Percentiles rank a stretch among this genome's conserved stretches.
phyloP scores from a whole-genome alignment of 2,329 filamentous ascomycete genomes.

The Fusarium sp. region DNA sequence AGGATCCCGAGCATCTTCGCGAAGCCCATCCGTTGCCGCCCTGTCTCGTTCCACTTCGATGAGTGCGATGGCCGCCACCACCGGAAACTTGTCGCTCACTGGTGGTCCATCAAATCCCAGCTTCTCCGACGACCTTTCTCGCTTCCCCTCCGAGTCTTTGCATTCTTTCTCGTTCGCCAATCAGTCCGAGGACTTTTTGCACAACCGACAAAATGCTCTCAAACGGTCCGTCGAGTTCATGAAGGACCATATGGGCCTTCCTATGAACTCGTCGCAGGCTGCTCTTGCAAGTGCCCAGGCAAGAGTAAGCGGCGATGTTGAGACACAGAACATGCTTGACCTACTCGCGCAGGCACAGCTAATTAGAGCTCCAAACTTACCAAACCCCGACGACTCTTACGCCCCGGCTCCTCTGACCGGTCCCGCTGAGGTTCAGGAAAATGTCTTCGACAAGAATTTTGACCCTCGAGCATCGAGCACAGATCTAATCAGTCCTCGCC shows the following conservation, averaged over 20 bases:
- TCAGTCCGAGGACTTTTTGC: slow-evolving; percentile 90
- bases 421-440: slow-evolving; percentile 77
- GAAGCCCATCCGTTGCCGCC: slow-evolving; percentile 65
- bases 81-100: slow-evolving; percentile 63
- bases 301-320: slow-evolving; percentile 81
- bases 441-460: slow-evolving; percentile 88
- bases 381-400: slow-evolving; percentile 56
- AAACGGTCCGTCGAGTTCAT: slow-evolving; percentile 97
- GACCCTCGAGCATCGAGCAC: slow-evolving; percentile 63
- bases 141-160: slow-evolving; percentile 94
- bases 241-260: slow-evolving; percentile 89
- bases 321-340: slow-evolving; percentile 91
- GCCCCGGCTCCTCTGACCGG: slow-evolving; percentile 75
- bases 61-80: slow-evolving; percentile 70
- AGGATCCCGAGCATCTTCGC: slow-evolving; percentile 69
- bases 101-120: slow-evolving; percentile 77
- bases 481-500: slow-evolving; percentile 54
- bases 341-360: slow-evolving; percentile 84
- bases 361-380: slow-evolving; percentile 73
- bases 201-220: slow-evolving; percentile 90
- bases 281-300: slow-evolving; percentile 86
- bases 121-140: slow-evolving; percentile 87
- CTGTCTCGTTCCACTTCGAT: slow-evolving; percentile 77
- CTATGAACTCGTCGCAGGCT: slow-evolving; percentile 70
- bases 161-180: slow-evolving; percentile 99